These are phyloP conservation scores for Cytospora leucostoma DNA, from an alignment of 2,329 filamentous ascomycete genomes.

Conservation along the genomic window DNA sequence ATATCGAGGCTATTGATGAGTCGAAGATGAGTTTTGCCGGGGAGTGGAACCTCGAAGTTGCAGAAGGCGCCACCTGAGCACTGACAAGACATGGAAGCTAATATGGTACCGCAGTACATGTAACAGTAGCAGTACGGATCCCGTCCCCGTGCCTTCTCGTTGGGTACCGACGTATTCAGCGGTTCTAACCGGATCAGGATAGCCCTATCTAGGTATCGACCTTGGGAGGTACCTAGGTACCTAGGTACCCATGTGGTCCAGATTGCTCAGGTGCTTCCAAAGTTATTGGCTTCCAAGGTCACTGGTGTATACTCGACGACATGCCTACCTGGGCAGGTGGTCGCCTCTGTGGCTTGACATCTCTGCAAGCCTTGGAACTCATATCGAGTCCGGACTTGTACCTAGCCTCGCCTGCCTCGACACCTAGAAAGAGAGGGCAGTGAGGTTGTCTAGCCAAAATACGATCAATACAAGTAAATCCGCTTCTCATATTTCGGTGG, in stretches of 20 bases:
- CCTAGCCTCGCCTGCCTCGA: neutral
- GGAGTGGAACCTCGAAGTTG: neutral
- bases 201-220: neutral
- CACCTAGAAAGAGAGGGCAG: neutral
- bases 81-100: neutral
- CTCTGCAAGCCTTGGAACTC: neutral
- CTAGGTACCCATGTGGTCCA: neutral
- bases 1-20: neutral
- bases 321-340: neutral
- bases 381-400: neutral
- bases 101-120: neutral
- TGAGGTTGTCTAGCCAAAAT: neutral
- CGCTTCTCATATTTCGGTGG: neutral
- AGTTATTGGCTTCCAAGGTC: neutral
- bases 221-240: neutral
- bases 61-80: neutral
- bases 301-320: too few species aligned
- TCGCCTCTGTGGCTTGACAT: neutral
- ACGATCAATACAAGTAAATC: neutral
- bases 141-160: neutral
- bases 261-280: neutral
- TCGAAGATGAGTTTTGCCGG: neutral
- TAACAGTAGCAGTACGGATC: neutral
- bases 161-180: neutral
- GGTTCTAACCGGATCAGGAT: neutral